phyloP scores from a whole-genome alignment of 2,329 filamentous ascomycete species.

The Ramularia endophylla region DNA sequence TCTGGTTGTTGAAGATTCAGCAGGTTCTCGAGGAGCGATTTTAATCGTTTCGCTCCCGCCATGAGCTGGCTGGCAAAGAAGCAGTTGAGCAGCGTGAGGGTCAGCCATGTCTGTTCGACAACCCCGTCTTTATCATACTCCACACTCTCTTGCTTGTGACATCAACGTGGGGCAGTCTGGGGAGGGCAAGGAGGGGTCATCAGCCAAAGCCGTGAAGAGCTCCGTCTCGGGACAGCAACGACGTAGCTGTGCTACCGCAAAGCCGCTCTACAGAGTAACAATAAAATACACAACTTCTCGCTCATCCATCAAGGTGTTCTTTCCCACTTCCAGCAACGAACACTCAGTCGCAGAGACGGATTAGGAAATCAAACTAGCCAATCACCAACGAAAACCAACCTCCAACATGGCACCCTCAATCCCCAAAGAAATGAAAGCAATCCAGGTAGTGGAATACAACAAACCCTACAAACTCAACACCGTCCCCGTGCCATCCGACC shows the following conservation, averaged over 20 bases:
- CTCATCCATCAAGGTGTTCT: constrained; percentile 2
- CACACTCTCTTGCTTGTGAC: too few relatives aligned
- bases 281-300: neutral
- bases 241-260: neutral
- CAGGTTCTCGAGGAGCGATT: too few relatives aligned
- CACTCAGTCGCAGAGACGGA: neutral
- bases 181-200: too few relatives aligned
- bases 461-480: constrained; percentile 50
- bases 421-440: constrained; percentile 43
- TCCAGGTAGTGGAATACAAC: constrained; percentile 47
- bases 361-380: neutral
- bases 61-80: too few relatives aligned
- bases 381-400: constrained; percentile 12
- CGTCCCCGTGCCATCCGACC: constrained; percentile 37
- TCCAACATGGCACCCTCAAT: constrained; percentile 21
- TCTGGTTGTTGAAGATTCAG: too few relatives aligned
- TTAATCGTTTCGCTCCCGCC: too few relatives aligned
- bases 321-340: neutral
- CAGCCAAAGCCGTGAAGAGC: neutral
- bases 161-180: too few relatives aligned
- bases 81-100: too few relatives aligned
- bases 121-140: too few relatives aligned
- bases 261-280: constrained; percentile 1
- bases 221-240: neutral
- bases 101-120: too few relatives aligned